Evolutionary conservation across 495 filamentous ascomycete genomes (phyloP).

Genomic region (Neurospora terricola): DNA sequence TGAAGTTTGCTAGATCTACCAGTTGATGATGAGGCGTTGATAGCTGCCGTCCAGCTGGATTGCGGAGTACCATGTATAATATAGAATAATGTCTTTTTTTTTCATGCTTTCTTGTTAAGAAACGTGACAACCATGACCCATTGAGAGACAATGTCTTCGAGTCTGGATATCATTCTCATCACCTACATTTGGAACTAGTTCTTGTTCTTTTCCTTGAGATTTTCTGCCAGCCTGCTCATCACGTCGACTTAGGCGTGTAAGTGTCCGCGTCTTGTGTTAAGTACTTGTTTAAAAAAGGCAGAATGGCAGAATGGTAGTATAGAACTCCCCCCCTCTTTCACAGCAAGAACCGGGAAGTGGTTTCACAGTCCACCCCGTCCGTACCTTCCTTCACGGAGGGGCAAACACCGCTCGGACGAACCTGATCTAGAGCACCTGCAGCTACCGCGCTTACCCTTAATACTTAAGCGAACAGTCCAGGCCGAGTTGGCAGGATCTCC

Average conservation of each 20-base stretch:
- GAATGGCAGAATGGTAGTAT: neutral
- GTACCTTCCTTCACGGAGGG: neutral
- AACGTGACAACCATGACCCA: neutral
- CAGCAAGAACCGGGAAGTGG: neutral
- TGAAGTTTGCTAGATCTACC: neutral
- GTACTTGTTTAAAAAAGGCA: neutral
- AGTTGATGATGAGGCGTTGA: neutral
- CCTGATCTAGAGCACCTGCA: neutral
- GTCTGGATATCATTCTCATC: neutral
- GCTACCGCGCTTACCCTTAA: neutral
- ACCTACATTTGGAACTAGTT: neutral
- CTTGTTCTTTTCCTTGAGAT: neutral
- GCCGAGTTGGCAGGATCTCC: neutral
- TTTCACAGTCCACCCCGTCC: neutral
- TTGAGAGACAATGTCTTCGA: neutral
- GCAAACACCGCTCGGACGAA: neutral
- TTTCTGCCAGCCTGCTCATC: neutral
- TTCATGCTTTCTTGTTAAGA: too few relatives aligned
- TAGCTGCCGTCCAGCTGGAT: neutral
- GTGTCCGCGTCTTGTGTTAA: neutral
- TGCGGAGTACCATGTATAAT: neutral
- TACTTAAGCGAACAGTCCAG: neutral
- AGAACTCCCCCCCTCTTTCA: neutral
- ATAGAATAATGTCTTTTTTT: neutral
- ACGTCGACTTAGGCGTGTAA: neutral